Evolutionary conservation across 164 flowering plant species (phyloP), one percentile per base, ranked within the genome.

Genomic region (Chimonanthus salicifolius): DNA sequence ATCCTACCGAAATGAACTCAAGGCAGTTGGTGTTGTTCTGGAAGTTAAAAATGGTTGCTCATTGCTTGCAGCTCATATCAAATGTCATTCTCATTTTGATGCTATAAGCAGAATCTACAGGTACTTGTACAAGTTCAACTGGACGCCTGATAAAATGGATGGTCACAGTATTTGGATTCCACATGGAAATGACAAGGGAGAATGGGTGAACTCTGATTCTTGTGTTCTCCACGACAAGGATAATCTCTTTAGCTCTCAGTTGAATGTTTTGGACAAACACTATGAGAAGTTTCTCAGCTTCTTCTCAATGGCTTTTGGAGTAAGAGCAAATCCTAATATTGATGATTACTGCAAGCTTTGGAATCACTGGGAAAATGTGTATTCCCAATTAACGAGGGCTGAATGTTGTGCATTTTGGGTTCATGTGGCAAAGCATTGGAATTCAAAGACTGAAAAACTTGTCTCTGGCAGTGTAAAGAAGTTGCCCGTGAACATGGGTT

Each of bases 391-490:
- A 71, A 77, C 88, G 0, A 21, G 46, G 3, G 71, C 9, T 3
- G 87, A 91, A 44, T 91, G 96, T 49, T 71, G 79, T 64, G 83
- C 86, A 43, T 88, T 91, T 73, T 91, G 96, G 94, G 63, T 44
- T 1, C 77, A 47, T 67, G 78, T 88, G 54, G 62, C 75, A 4
- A 74, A 72, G 73, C 77, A 84, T 10, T 81, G 86, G 83, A 80
- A 49, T 58, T 6, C 67, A 9, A 78, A 68, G 21, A 79, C 82
- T 0, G 58, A 83, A 72, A 72, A 72, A 67, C 67, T 72, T 49
- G 75, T 86, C 18, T 49, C 78, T 10, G 83, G 82, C 2, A 58
- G n/a, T 9, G 51, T 87, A 50, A 43, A 18, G 64, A 87, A 83
- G 74, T 18, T 91, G n/a, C 94, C 94, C 3, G 90, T 76, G 18